Base-by-base conservation (phyloP, 331 rosid genomes). In the Rhamnella rubrinervis region DNA sequence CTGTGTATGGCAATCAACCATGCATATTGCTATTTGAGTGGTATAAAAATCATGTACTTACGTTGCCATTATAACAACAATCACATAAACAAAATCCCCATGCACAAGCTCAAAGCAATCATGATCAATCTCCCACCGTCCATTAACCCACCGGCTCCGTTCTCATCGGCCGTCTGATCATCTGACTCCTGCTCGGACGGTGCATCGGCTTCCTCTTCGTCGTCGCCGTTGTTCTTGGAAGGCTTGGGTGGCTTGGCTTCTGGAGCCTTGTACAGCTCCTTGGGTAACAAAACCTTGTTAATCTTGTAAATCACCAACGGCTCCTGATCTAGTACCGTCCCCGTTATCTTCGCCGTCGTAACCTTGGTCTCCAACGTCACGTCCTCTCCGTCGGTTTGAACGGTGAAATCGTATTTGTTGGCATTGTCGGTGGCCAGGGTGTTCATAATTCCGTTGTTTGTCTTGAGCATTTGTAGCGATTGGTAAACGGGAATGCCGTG, bases 401-500 rank as follows among this genome's bases (percentile, higher is more conserved):
- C 81, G 1, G 85, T 89, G 75, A 93, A 91, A 59, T 93, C 98
- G 75, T 82, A 93, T 76, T 89, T 93, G 75, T 81, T 84, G 4
- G 84, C 83, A 57, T 87, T 88, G 63, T 87, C 95, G 0, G 97
- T 89, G 1, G 98, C 98, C 47, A 93, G 46, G 8, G 98, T 93
- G 89, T 87, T 93, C 61, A 89, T 31, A n/a, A 84, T 49, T 0
- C 98, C 98, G 72, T 89, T 93, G 38, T 60, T 89, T 11, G 90
- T 77, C 39, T 91, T 91, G 19, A 93, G 67, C 95, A 73, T 86
- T 40, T 93, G 96, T 10, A 89, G 1, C 0, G 96, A 88, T 37
- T 89, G 80, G 72, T 93, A 93, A 7, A 87, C 90, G 0, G 98
- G 96, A 50, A 87, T 65, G 0, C 88, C 98, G 63, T 93, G 98